phyloP scores from a whole-genome alignment of 2,329 filamentous ascomycete genomes.

The Trichoderma sp. region DNA sequence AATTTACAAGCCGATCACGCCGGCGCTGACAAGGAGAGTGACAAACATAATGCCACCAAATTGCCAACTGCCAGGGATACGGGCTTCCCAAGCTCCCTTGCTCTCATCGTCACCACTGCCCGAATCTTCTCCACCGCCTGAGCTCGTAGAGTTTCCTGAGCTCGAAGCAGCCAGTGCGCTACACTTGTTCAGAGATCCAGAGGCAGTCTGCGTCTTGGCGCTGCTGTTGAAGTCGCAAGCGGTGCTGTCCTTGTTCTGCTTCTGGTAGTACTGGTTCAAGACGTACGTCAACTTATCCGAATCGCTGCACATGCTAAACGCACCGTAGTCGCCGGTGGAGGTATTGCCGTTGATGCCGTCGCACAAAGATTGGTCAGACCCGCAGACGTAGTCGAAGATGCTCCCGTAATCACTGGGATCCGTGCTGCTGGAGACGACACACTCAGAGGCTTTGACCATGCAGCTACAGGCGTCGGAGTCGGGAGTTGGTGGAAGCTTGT shows the following conservation, averaged over 20 bases:
- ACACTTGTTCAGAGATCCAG: not conserved
- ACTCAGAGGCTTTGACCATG: conserved; percentile 76
- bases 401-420: conserved; percentile 61
- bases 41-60: not conserved
- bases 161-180: not conserved
- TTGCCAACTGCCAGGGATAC: not conserved
- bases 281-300: conserved; percentile 73
- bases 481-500: conserved; percentile 76
- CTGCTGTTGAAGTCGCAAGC: conserved; percentile 72
- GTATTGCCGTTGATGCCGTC: conserved; percentile 69
- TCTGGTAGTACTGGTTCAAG: conserved; percentile 71
- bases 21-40: not conserved
- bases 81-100: not conserved
- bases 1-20: not conserved
- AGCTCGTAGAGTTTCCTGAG: not conserved
- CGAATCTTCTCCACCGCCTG: not conserved
- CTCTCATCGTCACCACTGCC: not conserved
- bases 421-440: conserved; percentile 64
- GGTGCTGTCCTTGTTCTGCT: conserved; percentile 53
- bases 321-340: conserved; percentile 70
- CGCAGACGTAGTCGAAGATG: conserved; percentile 77
- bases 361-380: conserved; percentile 58
- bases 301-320: conserved; percentile 75
- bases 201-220: conserved; percentile 7
- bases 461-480: conserved; percentile 80